A percentile compares a stretch with the other conserved stretches of the same genome.
These are phyloP conservation scores for Chlorella sp. DNA, from an alignment of 139 green algal genomes.

Conservation along the genomic window DNA sequence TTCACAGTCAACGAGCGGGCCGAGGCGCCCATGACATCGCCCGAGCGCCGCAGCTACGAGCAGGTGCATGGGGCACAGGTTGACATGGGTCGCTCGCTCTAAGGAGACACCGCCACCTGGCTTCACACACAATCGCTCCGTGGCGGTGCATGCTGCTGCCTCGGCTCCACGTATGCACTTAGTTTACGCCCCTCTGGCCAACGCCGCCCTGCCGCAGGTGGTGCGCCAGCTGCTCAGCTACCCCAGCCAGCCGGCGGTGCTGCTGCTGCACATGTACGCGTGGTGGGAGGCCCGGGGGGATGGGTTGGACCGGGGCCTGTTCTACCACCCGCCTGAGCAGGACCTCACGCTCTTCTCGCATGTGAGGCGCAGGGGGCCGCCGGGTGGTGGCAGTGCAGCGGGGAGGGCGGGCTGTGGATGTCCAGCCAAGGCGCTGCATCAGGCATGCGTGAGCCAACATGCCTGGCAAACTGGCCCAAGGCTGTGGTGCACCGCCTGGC, in stretches of 20 bases:
- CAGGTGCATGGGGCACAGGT: background rate
- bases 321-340: constrained; percentile 7
- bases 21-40: constrained; percentile 8
- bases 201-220: background rate
- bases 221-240: background rate
- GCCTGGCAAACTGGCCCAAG: no score
- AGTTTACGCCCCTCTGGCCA: background rate
- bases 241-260: background rate
- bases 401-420: no score
- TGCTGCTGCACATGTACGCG: background rate
- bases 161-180: background rate
- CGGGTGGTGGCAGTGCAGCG: no score
- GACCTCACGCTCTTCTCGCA: background rate
- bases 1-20: constrained; percentile 15
- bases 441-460: no score
- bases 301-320: constrained; percentile 16
- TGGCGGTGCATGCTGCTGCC: background rate
- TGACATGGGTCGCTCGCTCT: no score
- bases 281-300: constrained; percentile 5
- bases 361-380: no score
- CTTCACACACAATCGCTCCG: no score
- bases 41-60: constrained; percentile 26
- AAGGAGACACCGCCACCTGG: no score
- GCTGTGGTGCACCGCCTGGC: no score
- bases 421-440: no score